phyloP scores from a whole-genome alignment of 202 grass and related monocot species.

The Cymbopogon flexuosus region DNA sequence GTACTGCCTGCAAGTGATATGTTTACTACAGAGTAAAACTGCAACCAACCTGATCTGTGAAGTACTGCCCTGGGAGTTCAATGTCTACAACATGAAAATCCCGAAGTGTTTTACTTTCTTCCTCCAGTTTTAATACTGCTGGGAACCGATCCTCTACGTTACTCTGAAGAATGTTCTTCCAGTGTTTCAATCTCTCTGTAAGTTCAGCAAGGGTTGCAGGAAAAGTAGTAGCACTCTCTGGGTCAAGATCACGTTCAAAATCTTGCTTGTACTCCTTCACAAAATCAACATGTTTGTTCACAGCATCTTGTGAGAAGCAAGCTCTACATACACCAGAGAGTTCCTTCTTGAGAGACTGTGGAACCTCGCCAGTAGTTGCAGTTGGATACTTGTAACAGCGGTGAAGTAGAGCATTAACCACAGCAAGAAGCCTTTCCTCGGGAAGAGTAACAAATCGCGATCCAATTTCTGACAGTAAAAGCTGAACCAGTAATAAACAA shows the following conservation, averaged over 20 bases:
- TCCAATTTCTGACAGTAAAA: slow-evolving; percentile 97
- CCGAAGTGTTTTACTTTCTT: slow-evolving; percentile 93
- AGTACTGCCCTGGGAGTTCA: slow-evolving; percentile 95
- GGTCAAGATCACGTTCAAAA: slow-evolving; percentile 95
- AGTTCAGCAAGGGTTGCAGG: slow-evolving; percentile 83
- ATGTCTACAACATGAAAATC: slow-evolving; percentile 97
- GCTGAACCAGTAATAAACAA: slow-evolving; percentile 46
- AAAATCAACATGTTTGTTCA: slow-evolving; percentile 99
- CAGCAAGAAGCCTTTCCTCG: slow-evolving; percentile 95
- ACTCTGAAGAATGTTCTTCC: slow-evolving; percentile 98
- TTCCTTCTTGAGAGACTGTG: slow-evolving; percentile 90
- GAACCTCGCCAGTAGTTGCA: slow-evolving; percentile 95
- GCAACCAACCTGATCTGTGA: slow-evolving; percentile 80
- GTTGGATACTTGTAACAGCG: slow-evolving; percentile 99
- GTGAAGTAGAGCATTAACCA: slow-evolving; percentile 95
- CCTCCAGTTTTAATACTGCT: slow-evolving; percentile 92
- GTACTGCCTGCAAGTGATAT: background rate
- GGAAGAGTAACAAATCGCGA: slow-evolving; percentile 98
- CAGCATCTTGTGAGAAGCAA: slow-evolving; percentile 97
- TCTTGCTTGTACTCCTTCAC: slow-evolving; percentile 98
- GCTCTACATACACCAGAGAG: slow-evolving; percentile 96
- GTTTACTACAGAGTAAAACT: slow-evolving; percentile 7
- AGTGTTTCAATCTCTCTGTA: slow-evolving; percentile 93
- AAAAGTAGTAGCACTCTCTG: slow-evolving; percentile 90
- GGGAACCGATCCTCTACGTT: slow-evolving; percentile 97